Evolutionary conservation across 177 flowering plant genomes (phyloP).

Genomic region (Tripterygium wilfordii): DNA sequence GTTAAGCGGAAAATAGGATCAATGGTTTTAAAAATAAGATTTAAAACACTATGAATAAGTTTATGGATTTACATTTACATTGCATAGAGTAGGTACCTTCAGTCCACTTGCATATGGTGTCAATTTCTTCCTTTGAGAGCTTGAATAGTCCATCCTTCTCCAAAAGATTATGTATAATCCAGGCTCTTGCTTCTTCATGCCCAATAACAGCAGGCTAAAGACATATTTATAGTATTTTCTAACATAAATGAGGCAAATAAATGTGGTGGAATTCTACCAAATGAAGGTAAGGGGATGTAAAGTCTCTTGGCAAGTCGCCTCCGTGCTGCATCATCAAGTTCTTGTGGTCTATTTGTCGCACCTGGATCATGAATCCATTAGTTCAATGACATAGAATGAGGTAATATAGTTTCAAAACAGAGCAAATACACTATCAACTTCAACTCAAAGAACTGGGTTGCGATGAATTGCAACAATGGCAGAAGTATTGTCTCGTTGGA

Average conservation of each 20-base stretch:
- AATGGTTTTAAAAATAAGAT: background rate
- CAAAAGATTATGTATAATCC: conserved; percentile 82
- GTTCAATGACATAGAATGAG: no score
- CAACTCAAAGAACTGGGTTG: no score
- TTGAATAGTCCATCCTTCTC: conserved; percentile 85
- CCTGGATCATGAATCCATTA: no score
- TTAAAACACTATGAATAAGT: background rate
- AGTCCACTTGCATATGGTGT: conserved; percentile 72
- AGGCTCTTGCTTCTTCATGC: conserved; percentile 85
- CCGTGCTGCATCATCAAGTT: conserved; percentile 98
- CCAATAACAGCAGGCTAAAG: conserved; percentile 12
- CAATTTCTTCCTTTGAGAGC: conserved; percentile 72
- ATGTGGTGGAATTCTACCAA: conserved; percentile 48
- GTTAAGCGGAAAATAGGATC: background rate
- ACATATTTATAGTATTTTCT: background rate
- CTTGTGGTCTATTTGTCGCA: conserved; percentile 99
- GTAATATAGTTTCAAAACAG: no score
- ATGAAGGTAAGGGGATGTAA: conserved; percentile 92
- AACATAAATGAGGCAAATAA: background rate
- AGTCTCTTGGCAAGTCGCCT: conserved; percentile 93
- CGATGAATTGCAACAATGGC: no score
- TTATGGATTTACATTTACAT: background rate
- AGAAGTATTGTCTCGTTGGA: no score
- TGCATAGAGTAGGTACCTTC: conserved; percentile 46
- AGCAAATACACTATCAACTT: no score